Conservation (phyloP, 1,284 basidiomycete species). For the Melampsora allii-populina region DNA sequence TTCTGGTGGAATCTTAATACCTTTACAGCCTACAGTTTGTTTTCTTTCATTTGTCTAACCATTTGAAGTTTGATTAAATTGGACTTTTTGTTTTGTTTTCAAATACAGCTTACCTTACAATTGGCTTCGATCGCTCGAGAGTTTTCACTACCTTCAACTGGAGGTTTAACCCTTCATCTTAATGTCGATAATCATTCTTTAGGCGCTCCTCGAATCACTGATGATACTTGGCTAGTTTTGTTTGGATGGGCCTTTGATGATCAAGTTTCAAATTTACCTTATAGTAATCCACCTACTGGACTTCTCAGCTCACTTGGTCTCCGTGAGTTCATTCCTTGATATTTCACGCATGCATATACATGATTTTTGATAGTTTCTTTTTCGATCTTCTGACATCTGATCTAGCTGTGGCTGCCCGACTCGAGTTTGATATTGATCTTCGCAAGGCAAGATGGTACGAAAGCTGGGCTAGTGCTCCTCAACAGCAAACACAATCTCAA, state of each 20-base stretch:
- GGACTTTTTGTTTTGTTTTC: not conserved
- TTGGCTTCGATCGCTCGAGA: slow-evolving; percentile 70
- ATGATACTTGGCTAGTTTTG: slow-evolving; percentile 65
- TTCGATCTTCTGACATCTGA: not conserved
- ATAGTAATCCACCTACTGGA: slow-evolving; percentile 47
- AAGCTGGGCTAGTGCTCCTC: slow-evolving; percentile 57
- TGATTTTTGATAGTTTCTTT: not conserved
- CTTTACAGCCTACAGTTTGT: slow-evolving; percentile 68
- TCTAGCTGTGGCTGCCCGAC: slow-evolving; percentile 61
- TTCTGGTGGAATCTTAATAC: slow-evolving; percentile 67
- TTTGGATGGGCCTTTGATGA: slow-evolving; percentile 57
- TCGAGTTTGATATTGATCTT: slow-evolving; percentile 74
- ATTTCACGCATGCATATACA: not conserved
- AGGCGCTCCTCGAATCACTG: slow-evolving; percentile 65
- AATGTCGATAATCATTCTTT: slow-evolving; percentile 55
- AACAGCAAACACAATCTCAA: slow-evolving; percentile 19
- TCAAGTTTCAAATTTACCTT: slow-evolving; percentile 58
- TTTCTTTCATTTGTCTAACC: slow-evolving; percentile 12
- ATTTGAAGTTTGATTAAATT: not conserved
- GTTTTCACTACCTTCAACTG: slow-evolving; percentile 70
- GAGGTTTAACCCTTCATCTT: slow-evolving; percentile 69
- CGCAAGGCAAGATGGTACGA: slow-evolving; percentile 68
- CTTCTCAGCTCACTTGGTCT: not conserved
- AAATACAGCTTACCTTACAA: slow-evolving; percentile 65
- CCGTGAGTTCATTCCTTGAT: not conserved